Evolutionary conservation across 2,329 filamentous ascomycete genomes (phyloP).

Genomic region (Cordyceps farinosa): DNA sequence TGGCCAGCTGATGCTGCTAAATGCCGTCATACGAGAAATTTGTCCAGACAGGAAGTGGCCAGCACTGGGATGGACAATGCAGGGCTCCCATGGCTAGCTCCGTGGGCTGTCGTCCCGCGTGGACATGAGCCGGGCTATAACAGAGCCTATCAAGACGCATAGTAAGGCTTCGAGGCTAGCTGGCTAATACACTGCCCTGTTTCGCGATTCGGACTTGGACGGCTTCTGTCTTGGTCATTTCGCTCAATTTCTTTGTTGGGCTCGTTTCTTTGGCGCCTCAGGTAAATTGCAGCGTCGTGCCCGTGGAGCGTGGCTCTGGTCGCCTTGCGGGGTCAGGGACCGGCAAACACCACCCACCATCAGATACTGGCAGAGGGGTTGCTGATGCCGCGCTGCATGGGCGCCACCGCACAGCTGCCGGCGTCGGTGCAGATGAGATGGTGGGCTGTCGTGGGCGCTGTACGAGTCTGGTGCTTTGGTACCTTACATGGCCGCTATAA

Average conservation of each 20-base stretch:
- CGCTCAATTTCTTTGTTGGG: not conserved
- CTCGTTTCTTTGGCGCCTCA: not conserved
- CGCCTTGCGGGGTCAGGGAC: conserved; percentile 1
- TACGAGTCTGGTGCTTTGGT: conserved; percentile 2
- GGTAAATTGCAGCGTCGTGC: conserved; percentile 14
- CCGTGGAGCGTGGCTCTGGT: not conserved
- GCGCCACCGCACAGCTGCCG: conserved; percentile 8
- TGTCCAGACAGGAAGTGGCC: conserved; percentile 10
- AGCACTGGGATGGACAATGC: not conserved
- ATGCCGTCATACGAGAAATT: conserved; percentile 12
- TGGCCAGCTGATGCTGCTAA: conserved; percentile 2
- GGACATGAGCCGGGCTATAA: conserved; percentile 13
- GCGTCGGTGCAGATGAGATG: conserved; percentile 12
- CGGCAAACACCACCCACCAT: not conserved
- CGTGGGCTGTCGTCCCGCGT: conserved; percentile 5
- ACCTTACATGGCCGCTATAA: conserved; percentile 2
- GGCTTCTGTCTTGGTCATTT: not conserved
- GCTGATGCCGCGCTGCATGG: conserved; percentile 2
- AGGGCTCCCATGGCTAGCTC: conserved; percentile 16
- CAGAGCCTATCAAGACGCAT: conserved; percentile 9
- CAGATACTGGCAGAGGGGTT: not conserved
- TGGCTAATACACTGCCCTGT: conserved; percentile 7
- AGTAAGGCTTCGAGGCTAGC: not conserved
- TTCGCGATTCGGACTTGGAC: not conserved
- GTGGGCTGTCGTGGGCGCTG: not conserved